phyloP scores from a whole-genome alignment of 2,329 filamentous ascomycete genomes.

The Celoporthe dispersa region DNA sequence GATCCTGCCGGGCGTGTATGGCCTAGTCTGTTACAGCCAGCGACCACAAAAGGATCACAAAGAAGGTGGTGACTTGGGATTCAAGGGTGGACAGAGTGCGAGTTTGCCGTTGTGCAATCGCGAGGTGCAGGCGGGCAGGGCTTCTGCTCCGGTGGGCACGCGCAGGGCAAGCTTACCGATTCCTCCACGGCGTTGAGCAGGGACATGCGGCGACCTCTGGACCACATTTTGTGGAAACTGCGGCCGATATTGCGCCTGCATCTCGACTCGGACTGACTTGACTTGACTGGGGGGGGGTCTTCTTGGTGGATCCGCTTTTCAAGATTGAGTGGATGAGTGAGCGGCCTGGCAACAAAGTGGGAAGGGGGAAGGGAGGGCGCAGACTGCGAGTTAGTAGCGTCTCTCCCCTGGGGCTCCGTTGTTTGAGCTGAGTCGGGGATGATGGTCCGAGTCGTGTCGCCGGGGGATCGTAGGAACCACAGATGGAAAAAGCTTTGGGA shows the following conservation, averaged over 20 bases:
- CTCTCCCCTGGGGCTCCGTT: neutral
- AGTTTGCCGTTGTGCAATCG: conserved; percentile 8
- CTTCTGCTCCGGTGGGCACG: neutral
- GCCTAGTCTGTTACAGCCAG: neutral
- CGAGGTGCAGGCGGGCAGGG: neutral
- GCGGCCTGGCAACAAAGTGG: neutral
- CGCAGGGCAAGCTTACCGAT: conserved; percentile 47
- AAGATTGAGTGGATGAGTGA: conserved; percentile 2
- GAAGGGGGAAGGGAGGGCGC: neutral
- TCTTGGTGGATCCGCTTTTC: conserved; percentile 16
- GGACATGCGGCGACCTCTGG: conserved; percentile 53
- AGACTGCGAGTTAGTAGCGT: neutral
- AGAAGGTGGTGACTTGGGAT: neutral
- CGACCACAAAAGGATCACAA: neutral
- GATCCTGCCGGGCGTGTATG: neutral
- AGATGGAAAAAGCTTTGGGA: neutral
- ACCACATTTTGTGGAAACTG: conserved; percentile 54
- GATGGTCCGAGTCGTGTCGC: neutral
- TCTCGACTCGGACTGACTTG: conserved; percentile 38
- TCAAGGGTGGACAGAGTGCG: neutral
- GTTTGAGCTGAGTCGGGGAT: neutral
- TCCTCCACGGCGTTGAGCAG: conserved; percentile 55
- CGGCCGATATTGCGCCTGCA: conserved; percentile 59
- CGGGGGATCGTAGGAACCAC: neutral
- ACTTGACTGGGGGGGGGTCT: neutral